A percentile compares a stretch with the other conserved stretches of the same genome.
Conservation (phyloP, 2,329 filamentous ascomycete species). For the Torrubiella hemipterigena region DNA sequence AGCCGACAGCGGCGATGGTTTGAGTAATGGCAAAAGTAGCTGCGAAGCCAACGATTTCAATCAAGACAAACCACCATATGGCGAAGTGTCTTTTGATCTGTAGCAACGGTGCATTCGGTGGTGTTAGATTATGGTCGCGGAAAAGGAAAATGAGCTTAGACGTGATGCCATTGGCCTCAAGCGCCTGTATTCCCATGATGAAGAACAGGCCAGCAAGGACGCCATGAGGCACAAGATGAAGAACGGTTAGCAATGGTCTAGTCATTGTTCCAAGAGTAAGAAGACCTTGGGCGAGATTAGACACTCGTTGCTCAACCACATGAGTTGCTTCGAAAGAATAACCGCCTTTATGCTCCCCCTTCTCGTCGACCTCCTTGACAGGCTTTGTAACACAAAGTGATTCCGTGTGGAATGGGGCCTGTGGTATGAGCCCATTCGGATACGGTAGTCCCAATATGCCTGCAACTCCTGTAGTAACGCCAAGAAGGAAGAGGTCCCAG, state of each 20-base stretch:
- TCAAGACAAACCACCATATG: constrained; percentile 59
- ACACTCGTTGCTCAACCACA: constrained; percentile 68
- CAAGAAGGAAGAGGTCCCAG: constrained; percentile 75
- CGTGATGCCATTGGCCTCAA: constrained; percentile 67
- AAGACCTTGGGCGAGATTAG: constrained; percentile 67
- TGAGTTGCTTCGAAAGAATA: constrained; percentile 39
- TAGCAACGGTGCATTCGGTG: constrained; percentile 44
- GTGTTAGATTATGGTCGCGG: constrained; percentile 52
- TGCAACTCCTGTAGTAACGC: constrained; percentile 63
- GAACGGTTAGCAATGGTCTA: constrained; percentile 58
- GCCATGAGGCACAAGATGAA: constrained; percentile 68
- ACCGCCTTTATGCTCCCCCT: constrained; percentile 42
- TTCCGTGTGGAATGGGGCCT: constrained; percentile 72
- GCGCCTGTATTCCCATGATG: constrained; percentile 71
- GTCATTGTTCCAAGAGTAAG: constrained; percentile 71
- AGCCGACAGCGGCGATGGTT: constrained; percentile 72
- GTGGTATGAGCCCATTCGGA: constrained; percentile 73
- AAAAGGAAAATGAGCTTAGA: constrained; percentile 59
- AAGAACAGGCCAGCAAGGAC: constrained; percentile 76
- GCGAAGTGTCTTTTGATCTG: constrained; percentile 47
- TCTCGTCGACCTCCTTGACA: constrained; percentile 39
- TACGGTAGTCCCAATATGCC: constrained; percentile 69
- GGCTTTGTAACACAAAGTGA: constrained; percentile 61
- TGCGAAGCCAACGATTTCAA: constrained; percentile 60
- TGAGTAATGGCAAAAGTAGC: constrained; percentile 76